Base-by-base conservation (phyloP, 805 yeast species). In the Candida succiphila region DNA sequence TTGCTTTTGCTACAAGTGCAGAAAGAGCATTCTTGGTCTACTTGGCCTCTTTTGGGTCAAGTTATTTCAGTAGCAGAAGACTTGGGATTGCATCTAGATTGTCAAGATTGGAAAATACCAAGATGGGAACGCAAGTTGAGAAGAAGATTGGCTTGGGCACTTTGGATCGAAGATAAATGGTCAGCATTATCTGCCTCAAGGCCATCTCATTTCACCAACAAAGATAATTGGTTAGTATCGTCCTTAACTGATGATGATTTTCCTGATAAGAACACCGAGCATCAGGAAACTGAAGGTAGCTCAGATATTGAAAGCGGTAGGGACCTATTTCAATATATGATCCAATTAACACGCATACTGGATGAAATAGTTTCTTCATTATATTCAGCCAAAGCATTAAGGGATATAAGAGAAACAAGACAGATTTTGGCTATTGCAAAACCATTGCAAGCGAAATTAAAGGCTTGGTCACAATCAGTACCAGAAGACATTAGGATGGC, bases 1-100 rank as follows among this genome's bases (percentile, higher is more conserved):
- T 25, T 39, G 5, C 27, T 39, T 6, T 31, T 35, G 37, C 37
- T 19, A 36, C 32, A 20, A 13, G 17, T 23, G 35, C 37, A 8
- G 37, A 32, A 26, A 31, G 29, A 12, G 29, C 35, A 37, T 17
- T 19, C 20, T 27, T 31, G 38, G 4, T 23, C 37, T 9, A 25
- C 34, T 10, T 19, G 26, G 33, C 29, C 27, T 4, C 15, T 26
- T 9, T n/a, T 24, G 12, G 27, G 23, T 4, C 33, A 31, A 17
- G 78, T 85, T 17, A 84, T 81, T 4, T 76, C 89, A 0, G 55
- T 83, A n/a, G 74, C 94, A 1, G 94, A 85, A 52, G 88, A 86
- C 44, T 59, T 86, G 16, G 95, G 95, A 0, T 61, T 86, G 7
- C 89, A 92, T 1, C 25, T 56, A 7, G 61, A 60, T 35, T 55